Evolutionary conservation across 192 early-diverging fungal genomes (phyloP).

Genomic region (Umbelopsis isabellina): DNA sequence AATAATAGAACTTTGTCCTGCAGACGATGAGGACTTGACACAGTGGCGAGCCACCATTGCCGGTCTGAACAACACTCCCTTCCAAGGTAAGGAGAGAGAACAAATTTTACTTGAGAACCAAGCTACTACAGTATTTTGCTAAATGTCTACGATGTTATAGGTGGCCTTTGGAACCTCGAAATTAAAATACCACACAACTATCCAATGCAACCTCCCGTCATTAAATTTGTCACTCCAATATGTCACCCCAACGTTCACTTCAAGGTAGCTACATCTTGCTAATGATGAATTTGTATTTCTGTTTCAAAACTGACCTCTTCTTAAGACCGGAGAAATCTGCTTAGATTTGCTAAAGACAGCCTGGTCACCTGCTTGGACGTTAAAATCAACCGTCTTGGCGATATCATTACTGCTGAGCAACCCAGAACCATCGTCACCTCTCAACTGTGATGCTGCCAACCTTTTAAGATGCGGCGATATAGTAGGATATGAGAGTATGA

Average conservation of each 20-base stretch:
- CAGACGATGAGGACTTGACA: slow-evolving; percentile 68
- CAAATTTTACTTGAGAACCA: neutral
- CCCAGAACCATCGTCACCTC: slow-evolving; percentile 87
- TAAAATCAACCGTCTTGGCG: slow-evolving; percentile 82
- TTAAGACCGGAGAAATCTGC: slow-evolving; percentile 93
- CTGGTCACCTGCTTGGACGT: slow-evolving; percentile 97
- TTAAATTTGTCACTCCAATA: slow-evolving; percentile 74
- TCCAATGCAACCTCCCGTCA: slow-evolving; percentile 78
- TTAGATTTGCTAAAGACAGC: slow-evolving; percentile 91
- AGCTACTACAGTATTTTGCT: neutral
- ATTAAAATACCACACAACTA: slow-evolving; percentile 75
- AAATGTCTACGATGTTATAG: slow-evolving; percentile 42
- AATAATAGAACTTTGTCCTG: slow-evolving; percentile 61
- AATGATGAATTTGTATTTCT: neutral
- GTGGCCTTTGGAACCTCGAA: slow-evolving; percentile 68
- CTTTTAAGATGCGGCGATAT: slow-evolving; percentile 86
- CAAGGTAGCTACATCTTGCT: slow-evolving; percentile 58
- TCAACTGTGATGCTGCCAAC: slow-evolving; percentile 97
- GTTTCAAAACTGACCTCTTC: neutral
- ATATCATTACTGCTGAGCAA: slow-evolving; percentile 81
- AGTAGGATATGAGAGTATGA: slow-evolving; percentile 84
- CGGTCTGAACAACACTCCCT: slow-evolving; percentile 68
- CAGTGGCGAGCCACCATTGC: slow-evolving; percentile 71
- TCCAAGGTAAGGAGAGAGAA: slow-evolving; percentile 55
- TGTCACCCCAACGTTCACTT: slow-evolving; percentile 96